phyloP scores from a whole-genome alignment of 495 filamentous ascomycete genomes.

The Pyronema omphalodes region DNA sequence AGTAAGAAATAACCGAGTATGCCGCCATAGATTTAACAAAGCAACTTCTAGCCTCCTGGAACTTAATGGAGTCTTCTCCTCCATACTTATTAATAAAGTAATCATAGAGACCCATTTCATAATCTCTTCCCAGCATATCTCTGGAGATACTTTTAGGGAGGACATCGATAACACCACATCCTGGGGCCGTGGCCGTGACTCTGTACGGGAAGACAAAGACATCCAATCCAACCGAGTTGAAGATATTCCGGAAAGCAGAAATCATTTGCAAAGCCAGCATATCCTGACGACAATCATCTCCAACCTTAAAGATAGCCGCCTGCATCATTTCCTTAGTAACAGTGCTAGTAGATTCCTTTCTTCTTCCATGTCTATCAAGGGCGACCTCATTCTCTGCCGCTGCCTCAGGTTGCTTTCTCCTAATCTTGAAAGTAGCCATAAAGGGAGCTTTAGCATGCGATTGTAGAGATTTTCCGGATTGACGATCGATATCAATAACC shows the following conservation, averaged over 20 bases:
- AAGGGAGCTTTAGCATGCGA: conserved; percentile 96
- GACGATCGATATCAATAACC: conserved; percentile 92
- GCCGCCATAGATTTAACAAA: conserved; percentile 99
- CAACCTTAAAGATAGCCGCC: conserved; percentile 98
- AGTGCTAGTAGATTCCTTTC: conserved; percentile 22
- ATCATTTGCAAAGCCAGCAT: conserved; percentile 96
- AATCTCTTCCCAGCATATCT: conserved; percentile 95
- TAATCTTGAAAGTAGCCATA: conserved; percentile 96
- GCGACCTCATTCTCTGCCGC: conserved; percentile 26
- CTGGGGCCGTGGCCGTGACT: conserved; percentile 94
- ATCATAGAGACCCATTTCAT: conserved; percentile 93
- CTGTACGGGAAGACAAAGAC: conserved; percentile 95
- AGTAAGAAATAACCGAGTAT: conserved; percentile 95
- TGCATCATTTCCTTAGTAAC: conserved; percentile 85
- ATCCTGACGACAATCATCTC: conserved; percentile 95
- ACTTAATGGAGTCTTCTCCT: conserved; percentile 77
- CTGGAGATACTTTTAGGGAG: conserved; percentile 93
- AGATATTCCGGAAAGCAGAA: conserved; percentile 88
- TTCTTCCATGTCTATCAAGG: conserved; percentile 8
- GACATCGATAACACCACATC: conserved; percentile 96
- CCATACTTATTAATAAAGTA: conserved; percentile 97
- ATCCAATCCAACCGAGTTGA: conserved; percentile 80
- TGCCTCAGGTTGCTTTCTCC: conserved; percentile 44
- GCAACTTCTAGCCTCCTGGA: conserved; percentile 88
- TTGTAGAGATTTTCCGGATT: conserved; percentile 91